Evolutionary conservation across 2,329 filamentous ascomycete species (phyloP).

Genomic region (Westerdykella sp.): DNA sequence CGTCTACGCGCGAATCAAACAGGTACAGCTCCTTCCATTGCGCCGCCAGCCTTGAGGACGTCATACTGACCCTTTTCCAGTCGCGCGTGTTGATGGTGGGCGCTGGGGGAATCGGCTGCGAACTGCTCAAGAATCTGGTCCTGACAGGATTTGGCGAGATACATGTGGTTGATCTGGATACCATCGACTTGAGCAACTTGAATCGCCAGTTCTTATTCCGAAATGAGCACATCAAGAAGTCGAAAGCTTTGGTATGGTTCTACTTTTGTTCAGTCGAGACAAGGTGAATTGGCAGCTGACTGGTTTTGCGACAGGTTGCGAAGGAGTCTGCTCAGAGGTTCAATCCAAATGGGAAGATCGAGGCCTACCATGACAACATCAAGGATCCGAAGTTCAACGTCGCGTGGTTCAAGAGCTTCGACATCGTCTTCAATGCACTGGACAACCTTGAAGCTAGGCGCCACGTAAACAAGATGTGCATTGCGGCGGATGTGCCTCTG

Average conservation of each 20-base stretch:
- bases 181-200: conserved; percentile 94
- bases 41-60: conserved; percentile 1
- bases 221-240: conserved; percentile 95
- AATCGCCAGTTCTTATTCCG: conserved; percentile 97
- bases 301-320: conserved; percentile 57
- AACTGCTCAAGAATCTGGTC: conserved; percentile 93
- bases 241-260: conserved; percentile 75
- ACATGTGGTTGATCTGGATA: conserved; percentile 93
- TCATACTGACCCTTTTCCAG: conserved; percentile 45
- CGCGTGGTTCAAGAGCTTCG: conserved; percentile 78
- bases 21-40: conserved; percentile 47
- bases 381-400: conserved; percentile 83
- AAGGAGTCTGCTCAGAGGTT: conserved; percentile 87
- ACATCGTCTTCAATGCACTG: conserved; percentile 89
- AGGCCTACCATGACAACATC: conserved; percentile 90
- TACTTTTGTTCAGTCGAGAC: not conserved
- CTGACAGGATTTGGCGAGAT: conserved; percentile 88
- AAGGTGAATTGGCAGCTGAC: not conserved
- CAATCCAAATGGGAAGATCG: conserved; percentile 79
- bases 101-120: conserved; percentile 94
- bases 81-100: conserved; percentile 88
- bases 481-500: conserved; percentile 81
- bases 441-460: conserved; percentile 91
- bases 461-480: conserved; percentile 96
- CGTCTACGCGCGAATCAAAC: conserved; percentile 60